These are phyloP conservation scores for Aspergillus tubingensis DNA, from an alignment of 2,329 filamentous ascomycete species.

Conservation along the genomic window DNA sequence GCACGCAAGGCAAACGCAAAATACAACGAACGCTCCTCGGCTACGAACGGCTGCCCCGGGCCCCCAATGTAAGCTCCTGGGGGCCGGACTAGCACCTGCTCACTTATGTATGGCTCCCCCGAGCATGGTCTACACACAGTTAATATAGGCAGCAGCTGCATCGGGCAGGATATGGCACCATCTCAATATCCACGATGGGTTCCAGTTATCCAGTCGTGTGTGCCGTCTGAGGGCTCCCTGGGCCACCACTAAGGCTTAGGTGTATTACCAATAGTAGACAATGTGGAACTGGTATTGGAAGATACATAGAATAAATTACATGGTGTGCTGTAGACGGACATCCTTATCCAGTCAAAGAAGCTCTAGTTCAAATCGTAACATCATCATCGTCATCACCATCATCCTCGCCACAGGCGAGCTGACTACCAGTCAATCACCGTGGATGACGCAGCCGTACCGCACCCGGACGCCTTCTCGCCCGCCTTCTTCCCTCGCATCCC, in stretches of 20 bases:
- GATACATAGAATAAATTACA: neutral
- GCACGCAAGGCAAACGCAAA: neutral
- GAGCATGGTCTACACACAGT: neutral
- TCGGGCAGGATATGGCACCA: neutral
- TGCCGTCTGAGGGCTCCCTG: neutral
- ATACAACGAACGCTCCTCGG: neutral
- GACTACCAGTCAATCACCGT: constrained; percentile 39
- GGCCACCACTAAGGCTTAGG: neutral
- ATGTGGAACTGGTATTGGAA: neutral
- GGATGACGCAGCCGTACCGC: constrained; percentile 18
- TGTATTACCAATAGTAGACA: neutral
- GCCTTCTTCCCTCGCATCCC: constrained; percentile 57
- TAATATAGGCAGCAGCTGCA: neutral
- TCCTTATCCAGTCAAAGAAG: neutral
- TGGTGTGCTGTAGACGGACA: neutral
- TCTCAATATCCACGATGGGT: neutral
- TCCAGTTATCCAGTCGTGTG: neutral
- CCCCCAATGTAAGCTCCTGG: neutral
- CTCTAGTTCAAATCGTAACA: constrained; percentile 4
- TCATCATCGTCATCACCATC: neutral
- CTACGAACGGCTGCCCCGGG: neutral
- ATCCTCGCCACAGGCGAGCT: neutral
- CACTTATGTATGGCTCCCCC: neutral
- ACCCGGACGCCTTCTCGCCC: constrained; percentile 22
- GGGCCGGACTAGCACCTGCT: neutral